Evolutionary conservation across 2,329 filamentous ascomycete species (phyloP).

Genomic region (Penicillium sp.): DNA sequence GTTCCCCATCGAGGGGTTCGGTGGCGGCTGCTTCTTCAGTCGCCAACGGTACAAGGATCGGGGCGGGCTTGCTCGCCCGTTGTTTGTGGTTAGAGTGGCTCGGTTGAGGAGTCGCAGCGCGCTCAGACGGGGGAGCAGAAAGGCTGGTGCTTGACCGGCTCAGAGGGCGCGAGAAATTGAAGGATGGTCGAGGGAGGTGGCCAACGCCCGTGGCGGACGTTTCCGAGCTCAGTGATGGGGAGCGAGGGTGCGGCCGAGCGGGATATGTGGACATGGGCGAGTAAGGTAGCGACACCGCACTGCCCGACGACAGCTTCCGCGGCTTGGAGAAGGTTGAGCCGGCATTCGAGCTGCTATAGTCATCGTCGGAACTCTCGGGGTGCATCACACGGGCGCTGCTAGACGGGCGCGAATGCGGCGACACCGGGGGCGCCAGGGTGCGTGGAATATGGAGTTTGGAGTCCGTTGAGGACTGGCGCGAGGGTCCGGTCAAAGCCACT

Average conservation of each 20-base stretch:
- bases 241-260: constrained; percentile 64
- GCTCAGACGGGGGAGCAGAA: constrained; percentile 35
- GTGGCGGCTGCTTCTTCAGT: constrained; percentile 19
- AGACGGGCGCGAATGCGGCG: constrained; percentile 42
- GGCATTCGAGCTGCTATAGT: constrained; percentile 59
- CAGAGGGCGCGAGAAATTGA: constrained; percentile 91
- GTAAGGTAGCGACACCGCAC: constrained; percentile 57
- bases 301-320: constrained; percentile 76
- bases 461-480: constrained; percentile 37
- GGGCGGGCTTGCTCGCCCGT: constrained; percentile 30
- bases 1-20: constrained; percentile 26
- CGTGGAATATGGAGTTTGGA: constrained; percentile 41
- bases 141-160: constrained; percentile 55
- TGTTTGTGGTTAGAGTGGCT: constrained; percentile 22
- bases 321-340: constrained; percentile 62
- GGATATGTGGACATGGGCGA: constrained; percentile 62
- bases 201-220: constrained; percentile 56
- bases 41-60: constrained; percentile 32
- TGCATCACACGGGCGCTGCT: constrained; percentile 60
- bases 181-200: constrained; percentile 66
- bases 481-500: constrained; percentile 21
- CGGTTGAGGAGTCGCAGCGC: constrained; percentile 31
- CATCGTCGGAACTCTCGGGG: constrained; percentile 65
- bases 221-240: constrained; percentile 82
- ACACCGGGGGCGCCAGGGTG: constrained; percentile 47